Percentiles rank a stretch among this genome's conserved stretches.
Conservation (phyloP, 1,284 basidiomycete species). For the Naganishia sp. region DNA sequence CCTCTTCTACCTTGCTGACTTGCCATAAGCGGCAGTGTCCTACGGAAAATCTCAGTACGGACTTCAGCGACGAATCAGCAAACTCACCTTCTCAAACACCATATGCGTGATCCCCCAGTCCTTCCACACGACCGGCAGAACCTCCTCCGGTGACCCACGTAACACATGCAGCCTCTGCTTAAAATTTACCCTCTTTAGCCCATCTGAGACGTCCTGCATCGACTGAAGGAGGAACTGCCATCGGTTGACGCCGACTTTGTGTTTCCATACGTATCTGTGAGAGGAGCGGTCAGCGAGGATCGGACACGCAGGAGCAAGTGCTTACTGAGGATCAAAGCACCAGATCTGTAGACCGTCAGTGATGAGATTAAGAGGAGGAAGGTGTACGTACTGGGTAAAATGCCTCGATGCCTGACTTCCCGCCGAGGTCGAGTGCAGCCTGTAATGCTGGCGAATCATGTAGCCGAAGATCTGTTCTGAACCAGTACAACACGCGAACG, state of each 20-base stretch:
- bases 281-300: neutral
- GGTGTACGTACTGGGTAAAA: conserved; percentile 54
- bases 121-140: conserved; percentile 55
- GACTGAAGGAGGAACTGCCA: conserved; percentile 58
- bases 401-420: conserved; percentile 40
- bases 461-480: conserved; percentile 58
- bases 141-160: conserved; percentile 56
- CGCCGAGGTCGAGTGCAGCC: conserved; percentile 53
- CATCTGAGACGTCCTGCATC: conserved; percentile 54
- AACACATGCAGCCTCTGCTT: conserved; percentile 57
- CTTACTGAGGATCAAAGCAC: conserved; percentile 49
- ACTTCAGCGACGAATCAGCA: conserved; percentile 29
- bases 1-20: neutral
- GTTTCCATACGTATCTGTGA: conserved; percentile 40
- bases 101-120: conserved; percentile 59
- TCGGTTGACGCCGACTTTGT: conserved; percentile 57
- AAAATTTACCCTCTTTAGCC: conserved; percentile 52
- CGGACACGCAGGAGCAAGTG: neutral
- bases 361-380: neutral
- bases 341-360: conserved; percentile 35
- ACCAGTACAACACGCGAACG: conserved; percentile 56
- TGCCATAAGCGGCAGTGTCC: conserved; percentile 45
- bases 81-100: conserved; percentile 52
- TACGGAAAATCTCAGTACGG: neutral
- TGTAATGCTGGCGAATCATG: conserved; percentile 58